These are phyloP conservation scores for Diplocarpon mali DNA, from an alignment of 2,329 filamentous ascomycete genomes.

Conservation along the genomic window DNA sequence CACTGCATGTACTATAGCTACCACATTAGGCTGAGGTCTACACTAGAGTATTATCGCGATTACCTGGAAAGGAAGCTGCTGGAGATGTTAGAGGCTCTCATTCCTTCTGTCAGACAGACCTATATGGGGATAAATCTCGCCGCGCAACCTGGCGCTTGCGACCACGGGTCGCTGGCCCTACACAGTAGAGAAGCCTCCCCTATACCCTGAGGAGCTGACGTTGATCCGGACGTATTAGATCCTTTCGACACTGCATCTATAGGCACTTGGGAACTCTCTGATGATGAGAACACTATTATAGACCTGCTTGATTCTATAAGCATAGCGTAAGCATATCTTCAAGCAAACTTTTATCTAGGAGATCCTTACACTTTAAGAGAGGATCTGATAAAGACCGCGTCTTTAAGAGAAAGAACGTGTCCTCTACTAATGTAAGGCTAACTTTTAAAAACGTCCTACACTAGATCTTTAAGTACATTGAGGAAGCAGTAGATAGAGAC, in stretches of 20 bases:
- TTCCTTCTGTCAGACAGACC: not conserved
- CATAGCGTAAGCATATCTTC: not conserved
- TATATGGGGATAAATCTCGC: not conserved
- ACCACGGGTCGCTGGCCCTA: not conserved
- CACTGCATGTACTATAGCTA: too few species aligned
- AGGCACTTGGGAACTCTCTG: not conserved
- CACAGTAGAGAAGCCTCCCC: not conserved
- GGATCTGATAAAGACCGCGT: not conserved
- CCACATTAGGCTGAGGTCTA: too few species aligned
- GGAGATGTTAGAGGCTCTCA: not conserved
- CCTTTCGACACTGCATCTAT: not conserved
- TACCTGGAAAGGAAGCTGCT: not conserved
- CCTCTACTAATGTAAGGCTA: not conserved
- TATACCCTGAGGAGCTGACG: not conserved
- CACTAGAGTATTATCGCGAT: not conserved
- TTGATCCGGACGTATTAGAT: not conserved
- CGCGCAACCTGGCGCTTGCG: not conserved
- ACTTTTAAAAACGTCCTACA: not conserved
- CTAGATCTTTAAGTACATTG: not conserved
- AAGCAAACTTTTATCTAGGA: not conserved
- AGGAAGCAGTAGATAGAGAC: not conserved
- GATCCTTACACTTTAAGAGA: not conserved
- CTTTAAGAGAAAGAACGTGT: not conserved
- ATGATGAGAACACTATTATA: not conserved
- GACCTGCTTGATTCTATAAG: not conserved